Base-by-base conservation (phyloP, 2,329 filamentous ascomycete species). In the Beauveria medogensis region DNA sequence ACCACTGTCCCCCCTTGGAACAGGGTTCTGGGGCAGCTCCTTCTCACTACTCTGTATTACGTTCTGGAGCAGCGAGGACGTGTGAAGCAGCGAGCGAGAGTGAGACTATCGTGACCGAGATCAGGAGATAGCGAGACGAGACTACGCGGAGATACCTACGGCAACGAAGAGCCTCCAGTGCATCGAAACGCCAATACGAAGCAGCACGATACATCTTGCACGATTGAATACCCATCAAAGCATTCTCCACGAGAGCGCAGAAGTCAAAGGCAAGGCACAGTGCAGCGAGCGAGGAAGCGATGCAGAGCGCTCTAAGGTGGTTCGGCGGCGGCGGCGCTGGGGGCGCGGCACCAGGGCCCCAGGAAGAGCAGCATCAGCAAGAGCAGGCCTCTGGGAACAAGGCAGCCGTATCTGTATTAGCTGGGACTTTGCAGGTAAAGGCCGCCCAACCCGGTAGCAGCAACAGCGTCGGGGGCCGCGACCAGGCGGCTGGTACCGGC, bases 251-350 rank as follows among this genome's bases (percentile, higher is more conserved):
- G 48, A 43, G 40, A 44, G 57, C 37, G 37, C 57, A 54, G 40
- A 24, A 59, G 30, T 26, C n/a, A 37, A 51, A 26, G 26, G 37
- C 50, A 20, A 37, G 34, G 34, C 12, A 16, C 30, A 22, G 30
- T 18, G 22, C 48, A 20, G 53, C 41, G 26, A 44, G 24, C 16
- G 52, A 52, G 34, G 16, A 34, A 43, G 57, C 5, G 44, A 60
- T 60, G 59, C 43, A 60, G 59, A 55, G 52, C 10, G 52, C 59
- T 24, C 34, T 50, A 30, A 40, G 50, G 41, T 55, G 59, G 59
- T 51, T 60, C 24, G 30, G 48, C 16, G 58, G 37, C n/a, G 48
- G 48, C 18, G 59, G 40, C n/a, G 44, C 20, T 34, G 30, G 22
- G 18, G 20, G n/a, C 43, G n/a, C 28, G 18, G 57, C 56, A 10